Evolutionary conservation across 768 basidiomycete genomes (phyloP).

Genomic region (Tephrocybe rancida): DNA sequence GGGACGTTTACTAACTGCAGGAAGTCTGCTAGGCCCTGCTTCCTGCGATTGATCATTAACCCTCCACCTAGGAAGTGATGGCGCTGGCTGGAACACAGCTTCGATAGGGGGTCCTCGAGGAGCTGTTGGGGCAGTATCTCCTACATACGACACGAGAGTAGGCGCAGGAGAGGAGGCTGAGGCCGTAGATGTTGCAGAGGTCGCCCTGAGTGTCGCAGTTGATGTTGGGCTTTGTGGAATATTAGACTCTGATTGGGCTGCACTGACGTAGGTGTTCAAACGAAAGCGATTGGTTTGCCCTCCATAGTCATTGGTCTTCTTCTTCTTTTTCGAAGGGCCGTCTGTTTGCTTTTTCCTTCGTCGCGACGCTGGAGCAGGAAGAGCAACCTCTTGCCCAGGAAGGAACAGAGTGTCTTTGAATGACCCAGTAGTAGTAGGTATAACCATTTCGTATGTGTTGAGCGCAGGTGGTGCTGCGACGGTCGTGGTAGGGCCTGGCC

Average conservation of each 20-base stretch:
- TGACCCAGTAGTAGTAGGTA: slow-evolving; percentile 20
- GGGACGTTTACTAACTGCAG: background rate
- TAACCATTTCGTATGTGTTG: slow-evolving; percentile 44
- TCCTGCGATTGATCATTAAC: background rate
- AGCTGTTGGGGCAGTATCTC: slow-evolving; percentile 1
- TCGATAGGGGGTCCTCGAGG: slow-evolving; percentile 2
- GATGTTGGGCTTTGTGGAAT: background rate
- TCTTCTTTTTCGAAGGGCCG: slow-evolving; percentile 33
- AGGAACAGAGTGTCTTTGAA: slow-evolving; percentile 39
- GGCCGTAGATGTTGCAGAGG: slow-evolving; percentile 12
- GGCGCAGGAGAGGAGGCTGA: slow-evolving; percentile 7
- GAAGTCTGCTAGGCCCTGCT: background rate
- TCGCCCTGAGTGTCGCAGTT: slow-evolving; percentile 18
- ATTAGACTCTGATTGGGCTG: background rate
- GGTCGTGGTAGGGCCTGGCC: slow-evolving; percentile 25
- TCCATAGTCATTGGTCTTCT: slow-evolving; percentile 37
- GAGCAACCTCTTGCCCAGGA: slow-evolving; percentile 51
- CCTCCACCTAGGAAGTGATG: slow-evolving; percentile 4
- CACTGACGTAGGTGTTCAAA: slow-evolving; percentile 33
- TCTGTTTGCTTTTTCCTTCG: slow-evolving; percentile 18
- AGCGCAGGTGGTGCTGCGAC: slow-evolving; percentile 29
- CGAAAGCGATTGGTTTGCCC: slow-evolving; percentile 55
- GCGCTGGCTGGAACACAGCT: background rate
- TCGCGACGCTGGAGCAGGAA: slow-evolving; percentile 12
- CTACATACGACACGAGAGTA: background rate